Evolutionary conservation across 2,329 filamentous ascomycete species (phyloP).

Genomic region (Metarhizium brunneum): DNA sequence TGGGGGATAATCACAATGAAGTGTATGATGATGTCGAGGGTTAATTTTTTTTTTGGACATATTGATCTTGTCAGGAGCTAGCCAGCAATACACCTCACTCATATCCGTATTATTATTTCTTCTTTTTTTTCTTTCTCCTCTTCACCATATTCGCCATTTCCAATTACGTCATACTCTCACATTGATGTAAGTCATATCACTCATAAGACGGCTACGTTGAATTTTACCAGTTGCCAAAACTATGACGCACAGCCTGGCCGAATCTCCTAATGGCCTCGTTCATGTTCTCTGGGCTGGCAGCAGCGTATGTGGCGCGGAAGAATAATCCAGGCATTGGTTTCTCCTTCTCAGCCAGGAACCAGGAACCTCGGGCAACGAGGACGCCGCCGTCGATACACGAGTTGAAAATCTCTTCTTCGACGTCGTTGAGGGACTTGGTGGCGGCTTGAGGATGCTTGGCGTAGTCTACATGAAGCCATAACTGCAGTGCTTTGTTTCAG

Average conservation of each 20-base stretch:
- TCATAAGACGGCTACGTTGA: too few relatives aligned
- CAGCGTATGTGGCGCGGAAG: slow-evolving; percentile 84
- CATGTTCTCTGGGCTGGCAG: slow-evolving; percentile 64
- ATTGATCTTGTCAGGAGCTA: background rate
- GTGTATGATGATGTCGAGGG: background rate
- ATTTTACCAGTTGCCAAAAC: slow-evolving; percentile 29
- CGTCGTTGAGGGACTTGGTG: slow-evolving; percentile 44
- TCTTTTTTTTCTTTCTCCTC: background rate
- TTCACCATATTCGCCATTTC: too few relatives aligned
- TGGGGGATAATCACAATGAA: background rate
- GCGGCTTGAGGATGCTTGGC: slow-evolving; percentile 52
- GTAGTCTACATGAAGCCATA: slow-evolving; percentile 66
- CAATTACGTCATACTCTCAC: background rate
- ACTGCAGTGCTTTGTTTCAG: slow-evolving; percentile 27
- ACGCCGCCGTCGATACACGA: slow-evolving; percentile 67
- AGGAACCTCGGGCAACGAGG: slow-evolving; percentile 74
- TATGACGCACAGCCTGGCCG: slow-evolving; percentile 60
- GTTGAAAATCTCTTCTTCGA: slow-evolving; percentile 85
- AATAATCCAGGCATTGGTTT: slow-evolving; percentile 58
- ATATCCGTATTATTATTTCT: background rate
- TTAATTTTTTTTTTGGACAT: background rate
- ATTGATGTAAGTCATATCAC: too few relatives aligned
- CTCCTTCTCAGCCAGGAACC: slow-evolving; percentile 74
- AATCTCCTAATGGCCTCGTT: slow-evolving; percentile 65
- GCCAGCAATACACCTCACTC: background rate